phyloP scores from a whole-genome alignment of 805 yeast species.

The Cyberlindnera japonica region DNA sequence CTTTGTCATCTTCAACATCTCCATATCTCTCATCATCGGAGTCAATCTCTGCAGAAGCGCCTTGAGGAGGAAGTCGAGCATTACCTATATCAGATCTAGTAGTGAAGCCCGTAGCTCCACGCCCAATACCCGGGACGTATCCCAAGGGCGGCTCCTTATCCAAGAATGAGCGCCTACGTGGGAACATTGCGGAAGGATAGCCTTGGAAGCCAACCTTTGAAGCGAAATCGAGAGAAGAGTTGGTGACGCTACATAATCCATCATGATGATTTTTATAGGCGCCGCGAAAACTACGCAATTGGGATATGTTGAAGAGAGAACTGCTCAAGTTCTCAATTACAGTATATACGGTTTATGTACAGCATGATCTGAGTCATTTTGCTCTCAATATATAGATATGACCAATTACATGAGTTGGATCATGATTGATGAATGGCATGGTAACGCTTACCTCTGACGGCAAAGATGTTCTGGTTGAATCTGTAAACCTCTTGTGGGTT shows the following conservation, averaged over 20 bases:
- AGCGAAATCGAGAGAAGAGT: background rate
- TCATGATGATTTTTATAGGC: too few species aligned
- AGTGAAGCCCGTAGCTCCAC: constrained; percentile 94
- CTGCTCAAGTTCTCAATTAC: background rate
- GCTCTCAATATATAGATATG: background rate
- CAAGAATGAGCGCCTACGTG: constrained; percentile 43
- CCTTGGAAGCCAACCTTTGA: background rate
- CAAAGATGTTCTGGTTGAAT: constrained; percentile 85
- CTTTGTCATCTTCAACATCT: constrained; percentile 29
- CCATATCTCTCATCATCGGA: constrained; percentile 16
- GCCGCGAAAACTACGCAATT: constrained; percentile 1
- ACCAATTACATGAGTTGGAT: background rate
- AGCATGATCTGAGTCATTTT: background rate
- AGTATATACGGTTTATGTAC: too few species aligned
- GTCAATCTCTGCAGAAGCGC: constrained; percentile 26
- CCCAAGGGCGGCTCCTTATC: constrained; percentile 87
- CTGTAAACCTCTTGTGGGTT: constrained; percentile 93
- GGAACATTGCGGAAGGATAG: constrained; percentile 3
- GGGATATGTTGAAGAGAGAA: background rate
- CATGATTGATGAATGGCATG: constrained; percentile 57
- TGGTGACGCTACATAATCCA: too few species aligned
- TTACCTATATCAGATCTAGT: constrained; percentile 75
- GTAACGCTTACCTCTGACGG: constrained; percentile 94
- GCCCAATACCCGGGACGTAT: constrained; percentile 86
- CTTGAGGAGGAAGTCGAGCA: constrained; percentile 33